Conservation (phyloP, 1,139 yeast species). For the Casaregolazyma suthepensis region DNA sequence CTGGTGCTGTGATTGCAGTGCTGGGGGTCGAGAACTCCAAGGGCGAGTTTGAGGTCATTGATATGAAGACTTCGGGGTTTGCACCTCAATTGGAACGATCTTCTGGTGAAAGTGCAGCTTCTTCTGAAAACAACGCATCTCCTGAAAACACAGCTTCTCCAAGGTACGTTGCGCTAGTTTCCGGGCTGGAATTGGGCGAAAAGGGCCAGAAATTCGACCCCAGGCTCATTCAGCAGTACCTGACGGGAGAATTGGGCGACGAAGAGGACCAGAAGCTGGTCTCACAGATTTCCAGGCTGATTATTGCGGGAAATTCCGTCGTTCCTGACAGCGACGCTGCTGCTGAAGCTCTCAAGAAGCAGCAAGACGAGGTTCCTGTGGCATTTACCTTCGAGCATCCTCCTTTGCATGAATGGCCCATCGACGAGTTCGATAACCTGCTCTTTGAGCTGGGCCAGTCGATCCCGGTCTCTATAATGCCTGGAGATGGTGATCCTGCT, state of each 20-base stretch:
- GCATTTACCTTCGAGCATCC: constrained; percentile 9
- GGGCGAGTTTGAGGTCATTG: constrained; percentile 82
- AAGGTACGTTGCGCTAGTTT: constrained; percentile 53
- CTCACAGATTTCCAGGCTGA: constrained; percentile 44
- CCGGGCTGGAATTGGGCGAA: constrained; percentile 59
- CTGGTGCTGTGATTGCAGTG: constrained; percentile 82
- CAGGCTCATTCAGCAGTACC: constrained; percentile 62
- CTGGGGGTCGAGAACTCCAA: constrained; percentile 80
- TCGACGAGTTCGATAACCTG: constrained; percentile 48
- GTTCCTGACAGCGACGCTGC: constrained; percentile 19
- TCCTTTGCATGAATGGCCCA: constrained; percentile 20
- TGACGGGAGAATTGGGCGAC: constrained; percentile 62
- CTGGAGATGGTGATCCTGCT: constrained; percentile 81
- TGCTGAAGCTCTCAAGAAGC: constrained; percentile 2
- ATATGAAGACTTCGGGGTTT: constrained; percentile 62
- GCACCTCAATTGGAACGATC: constrained; percentile 47
- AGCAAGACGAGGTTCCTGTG: constrained; percentile 5
- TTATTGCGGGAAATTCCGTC: constrained; percentile 78
- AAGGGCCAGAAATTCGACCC: constrained; percentile 39
- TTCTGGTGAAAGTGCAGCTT: constrained; percentile 2
- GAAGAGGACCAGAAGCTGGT: constrained; percentile 28
- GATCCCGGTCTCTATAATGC: constrained; percentile 70
- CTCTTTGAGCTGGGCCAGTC: constrained; percentile 52
- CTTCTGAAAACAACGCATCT: no score
- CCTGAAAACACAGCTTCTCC: constrained; percentile 10